Evolutionary conservation across 2,329 filamentous ascomycete genomes (phyloP), one percentile per base, ranked within the genome.

Genomic region (Ophiosphaerella herpotricha): DNA sequence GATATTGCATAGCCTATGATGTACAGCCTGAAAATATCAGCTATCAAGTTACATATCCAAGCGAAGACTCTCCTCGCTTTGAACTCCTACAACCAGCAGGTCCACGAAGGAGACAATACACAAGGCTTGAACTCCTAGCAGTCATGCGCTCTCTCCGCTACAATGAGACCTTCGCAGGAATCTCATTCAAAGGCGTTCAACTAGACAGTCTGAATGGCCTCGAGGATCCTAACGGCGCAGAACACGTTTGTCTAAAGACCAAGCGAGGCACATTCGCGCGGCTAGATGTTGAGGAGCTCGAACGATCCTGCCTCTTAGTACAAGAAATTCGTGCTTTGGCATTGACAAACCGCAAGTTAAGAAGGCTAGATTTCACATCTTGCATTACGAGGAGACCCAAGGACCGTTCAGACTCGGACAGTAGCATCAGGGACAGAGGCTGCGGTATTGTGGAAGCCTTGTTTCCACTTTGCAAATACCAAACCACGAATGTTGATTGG

Each of bases 401-500:
- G 37, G 70, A 74, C 41, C 71, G 75, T 35, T 67, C 70, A 21
- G 74, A 76, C 34, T 71, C 75, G 8, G 46, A 55, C 13, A 68
- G 72, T 18, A 79, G 79, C 46, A 77, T 78, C 13, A 80, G 80
- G 57, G 85, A 88, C 62, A 78, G 82, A 5, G 86, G 86, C 1
- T 88, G 85, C 63, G 86, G 85, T 35, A 85, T 90, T 41, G 83
- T 87, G 14, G 85, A 88, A 66, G 87, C 86, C 2, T 75, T 90
- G 5, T 85, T 87, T 58, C 85, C 86, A 1, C 74, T 89, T 5
- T 88, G 85, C 70, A 84, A 84, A 55, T 81, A 83, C 53, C 82
- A 87, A 59, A 78, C 85, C 21, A 89, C 87, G 0, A 87, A 85
- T 60, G 83, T 89, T 14, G 85, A 88, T 65, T 90, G 87, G 86